phyloP scores from a whole-genome alignment of 345 rosid genomes.

The Microcos paniculata region DNA sequence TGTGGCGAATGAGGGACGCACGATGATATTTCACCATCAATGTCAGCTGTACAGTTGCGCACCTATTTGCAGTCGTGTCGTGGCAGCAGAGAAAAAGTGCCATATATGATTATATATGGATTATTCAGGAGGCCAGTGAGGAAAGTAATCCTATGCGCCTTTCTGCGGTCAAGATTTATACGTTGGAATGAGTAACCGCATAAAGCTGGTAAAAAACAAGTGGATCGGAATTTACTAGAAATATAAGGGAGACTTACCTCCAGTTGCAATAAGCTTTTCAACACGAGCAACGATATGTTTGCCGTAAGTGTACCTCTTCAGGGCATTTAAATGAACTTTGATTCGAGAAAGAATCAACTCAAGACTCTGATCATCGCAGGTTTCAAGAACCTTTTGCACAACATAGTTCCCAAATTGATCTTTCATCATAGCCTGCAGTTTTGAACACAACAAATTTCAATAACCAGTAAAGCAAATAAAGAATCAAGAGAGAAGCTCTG shows the following conservation, averaged over 20 bases:
- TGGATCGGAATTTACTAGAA: neutral
- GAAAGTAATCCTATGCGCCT: constrained; percentile 73
- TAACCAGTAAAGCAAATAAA: neutral
- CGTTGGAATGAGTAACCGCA: neutral
- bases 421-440: constrained; percentile 95
- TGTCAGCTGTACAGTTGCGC: constrained; percentile 38
- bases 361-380: constrained; percentile 81
- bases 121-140: constrained; percentile 32
- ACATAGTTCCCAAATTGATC: constrained; percentile 98
- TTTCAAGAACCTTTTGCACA: constrained; percentile 92
- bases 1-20: neutral
- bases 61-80: constrained; percentile 2
- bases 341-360: constrained; percentile 85
- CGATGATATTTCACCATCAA: constrained; percentile 26
- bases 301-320: constrained; percentile 93
- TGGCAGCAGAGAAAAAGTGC: constrained; percentile 16
- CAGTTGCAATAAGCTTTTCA: constrained; percentile 88
- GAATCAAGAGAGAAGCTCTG: neutral
- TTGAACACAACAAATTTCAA: constrained; percentile 5
- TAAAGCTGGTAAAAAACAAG: neutral
- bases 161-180: constrained; percentile 46
- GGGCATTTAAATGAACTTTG: constrained; percentile 75
- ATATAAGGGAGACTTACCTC: constrained; percentile 49
- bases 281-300: constrained; percentile 97
- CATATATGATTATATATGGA: neutral